phyloP scores from a whole-genome alignment of 140 eudicot genomes.

The Stevia rebaudiana region DNA sequence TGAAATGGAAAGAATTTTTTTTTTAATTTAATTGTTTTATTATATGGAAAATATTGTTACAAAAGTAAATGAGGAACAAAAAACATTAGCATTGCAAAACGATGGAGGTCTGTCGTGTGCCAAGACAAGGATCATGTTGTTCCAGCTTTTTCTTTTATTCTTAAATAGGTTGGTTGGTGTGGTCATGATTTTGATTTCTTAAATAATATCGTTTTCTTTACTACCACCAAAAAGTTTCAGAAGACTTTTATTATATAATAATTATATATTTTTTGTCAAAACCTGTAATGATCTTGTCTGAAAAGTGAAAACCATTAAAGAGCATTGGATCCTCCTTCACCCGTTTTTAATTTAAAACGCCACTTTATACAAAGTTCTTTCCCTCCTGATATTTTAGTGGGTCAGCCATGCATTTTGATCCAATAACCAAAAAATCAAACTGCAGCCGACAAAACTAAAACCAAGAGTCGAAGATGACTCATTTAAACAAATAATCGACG shows the following conservation, averaged over 20 bases:
- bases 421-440: too few relatives aligned
- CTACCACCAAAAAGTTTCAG: slow-evolving; percentile 21
- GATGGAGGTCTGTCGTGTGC: slow-evolving; percentile 13
- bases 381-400: slow-evolving; percentile 6
- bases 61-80: not conserved
- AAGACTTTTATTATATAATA: not conserved
- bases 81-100: slow-evolving; percentile 4
- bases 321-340: slow-evolving; percentile 31
- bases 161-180: slow-evolving; percentile 21
- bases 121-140: slow-evolving; percentile 19
- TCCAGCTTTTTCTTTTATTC: not conserved
- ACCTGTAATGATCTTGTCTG: slow-evolving; percentile 26
- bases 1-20: slow-evolving; percentile 18
- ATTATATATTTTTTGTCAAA: slow-evolving; percentile 24
- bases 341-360: not conserved
- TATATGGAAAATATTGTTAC: not conserved
- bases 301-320: slow-evolving; percentile 16
- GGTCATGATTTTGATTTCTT: slow-evolving; percentile 25
- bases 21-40: not conserved
- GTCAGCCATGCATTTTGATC: not conserved
- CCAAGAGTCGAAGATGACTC: too few relatives aligned
- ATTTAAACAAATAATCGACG: too few relatives aligned
- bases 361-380: not conserved
- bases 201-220: slow-evolving; percentile 14
- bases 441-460: too few relatives aligned